Base-by-base conservation (phyloP, 2,329 filamentous ascomycete genomes). In the Didymella keratinophila region DNA sequence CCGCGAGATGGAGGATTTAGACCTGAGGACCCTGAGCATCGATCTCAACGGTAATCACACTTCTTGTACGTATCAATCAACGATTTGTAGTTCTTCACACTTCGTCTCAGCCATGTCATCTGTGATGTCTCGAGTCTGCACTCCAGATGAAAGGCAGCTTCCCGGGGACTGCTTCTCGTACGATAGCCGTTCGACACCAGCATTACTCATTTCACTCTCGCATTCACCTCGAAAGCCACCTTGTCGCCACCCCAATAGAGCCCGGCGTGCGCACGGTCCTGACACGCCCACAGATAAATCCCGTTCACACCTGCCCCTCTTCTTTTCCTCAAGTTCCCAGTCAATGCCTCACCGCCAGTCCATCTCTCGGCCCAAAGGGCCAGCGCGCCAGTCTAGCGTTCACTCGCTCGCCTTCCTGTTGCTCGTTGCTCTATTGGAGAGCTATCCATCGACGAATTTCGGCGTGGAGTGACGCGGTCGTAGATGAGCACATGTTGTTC, bases 1-100 rank as follows among this genome's bases (percentile, higher is more conserved):
- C 56, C 56, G 6, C 37, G 56, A 16, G 56, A 58, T 45, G 56
- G 56, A 41, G 56, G 56, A 6, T 44, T 52, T 2, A 47, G 48
- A 43, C 55, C 49, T 12, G 44, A 36, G 16, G 53, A 56, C 5
- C 34, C 23, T 18, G 28, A 36, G 28, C 49, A 52, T 48, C 21
- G n/a, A 28, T 12, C 4, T 23, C 4, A 20, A 20, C 10, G n/a
- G 39, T 43, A 39, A 30, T 23, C n/a, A 21, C 21, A 39, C 9
- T 20, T 39, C 36, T 20, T 20, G n/a, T 39, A 39, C 9, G 36
- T 39, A 39, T 39, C n/a, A 39, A 4, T 39, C 16, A 8, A n/a
- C 16, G 14, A 36, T 18, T n/a, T 18, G 6, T 6, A 36, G 5
- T n/a, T 4, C 32, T 36, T 36, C 32, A n/a, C 16, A 14, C 30